Percentiles rank a stretch among this genome's conserved stretches.
Conservation (phyloP, 2,329 filamentous ascomycete genomes). For the Phialophora macrospora region DNA sequence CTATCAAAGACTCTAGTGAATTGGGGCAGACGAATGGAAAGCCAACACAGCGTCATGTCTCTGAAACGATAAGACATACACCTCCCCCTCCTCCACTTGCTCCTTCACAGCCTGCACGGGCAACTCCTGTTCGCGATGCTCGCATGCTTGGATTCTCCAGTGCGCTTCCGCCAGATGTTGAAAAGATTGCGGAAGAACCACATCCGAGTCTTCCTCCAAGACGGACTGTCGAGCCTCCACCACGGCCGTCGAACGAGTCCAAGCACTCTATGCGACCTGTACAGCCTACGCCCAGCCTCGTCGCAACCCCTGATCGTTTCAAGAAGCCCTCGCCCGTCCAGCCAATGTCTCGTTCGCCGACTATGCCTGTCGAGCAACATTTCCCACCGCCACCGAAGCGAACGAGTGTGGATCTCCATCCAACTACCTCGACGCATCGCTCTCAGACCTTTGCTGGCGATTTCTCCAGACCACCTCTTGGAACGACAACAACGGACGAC, state of each 20-base stretch:
- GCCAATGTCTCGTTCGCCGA: slow-evolving; percentile 34
- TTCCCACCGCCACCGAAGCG: slow-evolving; percentile 46
- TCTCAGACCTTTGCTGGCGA: slow-evolving; percentile 27
- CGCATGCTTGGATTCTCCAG: slow-evolving; percentile 35
- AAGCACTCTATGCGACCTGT: slow-evolving; percentile 29
- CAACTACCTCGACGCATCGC: slow-evolving; percentile 20
- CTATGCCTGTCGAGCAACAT: slow-evolving; percentile 34
- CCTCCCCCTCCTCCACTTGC: slow-evolving; percentile 40
- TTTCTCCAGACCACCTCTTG: slow-evolving; percentile 17
- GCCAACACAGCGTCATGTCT: slow-evolving; percentile 49
- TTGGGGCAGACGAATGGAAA: slow-evolving; percentile 49
- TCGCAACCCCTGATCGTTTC: slow-evolving; percentile 26
- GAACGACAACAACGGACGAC: slow-evolving; percentile 47
- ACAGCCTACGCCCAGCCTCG: slow-evolving; percentile 6
- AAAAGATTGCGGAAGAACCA: slow-evolving; percentile 37
- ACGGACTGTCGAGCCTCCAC: slow-evolving; percentile 42
- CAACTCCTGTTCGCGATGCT: slow-evolving; percentile 32
- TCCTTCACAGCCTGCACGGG: slow-evolving; percentile 22
- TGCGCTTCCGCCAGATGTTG: slow-evolving; percentile 13
- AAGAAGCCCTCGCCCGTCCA: slow-evolving; percentile 28
- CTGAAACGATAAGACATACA: slow-evolving; percentile 30
- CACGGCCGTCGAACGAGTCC: slow-evolving; percentile 36
- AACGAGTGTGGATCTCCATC: slow-evolving; percentile 33
- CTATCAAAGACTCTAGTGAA: slow-evolving; percentile 42
- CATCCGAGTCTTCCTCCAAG: slow-evolving; percentile 58